A percentile compares a stretch with the other conserved stretches of the same genome.
phyloP scores from a whole-genome alignment of 176 grass and related monocot species.

The Eragrostis nindensis region DNA sequence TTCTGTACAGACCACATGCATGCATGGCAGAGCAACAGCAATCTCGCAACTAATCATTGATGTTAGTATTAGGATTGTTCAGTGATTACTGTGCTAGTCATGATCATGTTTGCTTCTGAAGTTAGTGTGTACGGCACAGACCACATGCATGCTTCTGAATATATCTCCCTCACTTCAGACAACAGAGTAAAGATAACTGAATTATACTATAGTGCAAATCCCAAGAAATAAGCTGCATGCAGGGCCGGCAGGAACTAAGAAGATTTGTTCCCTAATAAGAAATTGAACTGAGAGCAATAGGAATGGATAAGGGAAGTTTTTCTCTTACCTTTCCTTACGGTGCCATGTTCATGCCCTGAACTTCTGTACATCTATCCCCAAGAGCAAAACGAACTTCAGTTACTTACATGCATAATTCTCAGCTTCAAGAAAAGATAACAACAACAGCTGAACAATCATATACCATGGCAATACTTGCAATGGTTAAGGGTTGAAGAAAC shows the following conservation, averaged over 20 bases:
- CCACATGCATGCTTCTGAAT: background rate
- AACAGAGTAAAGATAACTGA: background rate
- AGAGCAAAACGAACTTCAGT: slow-evolving; percentile 20
- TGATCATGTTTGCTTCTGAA: background rate
- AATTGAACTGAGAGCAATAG: background rate
- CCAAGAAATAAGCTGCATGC: slow-evolving; percentile 19
- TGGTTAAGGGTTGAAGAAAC: slow-evolving; percentile 12
- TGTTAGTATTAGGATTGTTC: slow-evolving; percentile 3
- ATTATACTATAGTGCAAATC: slow-evolving; percentile 27
- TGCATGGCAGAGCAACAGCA: background rate
- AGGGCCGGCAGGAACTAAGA: background rate
- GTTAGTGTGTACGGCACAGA: too few relatives aligned
- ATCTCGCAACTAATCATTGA: slow-evolving; percentile 24
- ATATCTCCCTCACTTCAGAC: background rate
- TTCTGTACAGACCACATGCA: slow-evolving; percentile 4
- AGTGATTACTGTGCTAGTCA: background rate
- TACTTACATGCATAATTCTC: slow-evolving; percentile 14
- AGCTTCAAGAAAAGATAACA: background rate
- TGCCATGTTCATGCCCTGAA: slow-evolving; percentile 67
- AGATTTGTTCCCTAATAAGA: slow-evolving; percentile 24
- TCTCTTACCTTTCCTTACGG: slow-evolving; percentile 58
- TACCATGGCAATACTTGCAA: background rate
- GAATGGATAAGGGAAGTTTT: background rate
- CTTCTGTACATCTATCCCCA: slow-evolving; percentile 86
- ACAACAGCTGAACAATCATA: background rate